Conservation (phyloP, 2,329 filamentous ascomycete species). For the Dactylellina haptotyla region DNA sequence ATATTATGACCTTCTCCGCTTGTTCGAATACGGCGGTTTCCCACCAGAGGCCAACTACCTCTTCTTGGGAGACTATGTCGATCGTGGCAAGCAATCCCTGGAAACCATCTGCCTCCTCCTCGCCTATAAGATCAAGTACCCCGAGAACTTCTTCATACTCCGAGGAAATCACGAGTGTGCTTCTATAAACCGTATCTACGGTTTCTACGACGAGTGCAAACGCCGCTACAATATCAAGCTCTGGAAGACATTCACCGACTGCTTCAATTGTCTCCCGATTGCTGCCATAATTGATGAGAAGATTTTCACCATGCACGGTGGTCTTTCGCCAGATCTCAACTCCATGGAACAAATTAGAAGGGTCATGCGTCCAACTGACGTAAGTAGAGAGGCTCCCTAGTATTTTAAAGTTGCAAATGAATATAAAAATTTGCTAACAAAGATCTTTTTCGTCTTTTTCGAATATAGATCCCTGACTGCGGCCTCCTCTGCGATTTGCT, state of each 20-base stretch:
- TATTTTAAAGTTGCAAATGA: conserved; percentile 56
- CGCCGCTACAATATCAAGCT: conserved; percentile 99
- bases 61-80: conserved; percentile 98
- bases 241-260: conserved; percentile 99
- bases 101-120: conserved; percentile 97
- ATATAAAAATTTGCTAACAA: too few species aligned
- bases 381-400: conserved; percentile 67
- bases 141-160: conserved; percentile 99
- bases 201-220: conserved; percentile 99
- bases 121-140: conserved; percentile 99
- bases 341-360: conserved; percentile 99
- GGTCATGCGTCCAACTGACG: conserved; percentile 98
- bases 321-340: conserved; percentile 94
- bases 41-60: conserved; percentile 99
- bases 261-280: conserved; percentile 98
- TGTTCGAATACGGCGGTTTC: conserved; percentile 98
- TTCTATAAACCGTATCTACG: conserved; percentile 98
- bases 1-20: conserved; percentile 95
- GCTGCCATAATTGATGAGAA: conserved; percentile 99
- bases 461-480: conserved; percentile 88
- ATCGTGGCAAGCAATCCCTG: conserved; percentile 97
- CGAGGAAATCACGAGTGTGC: conserved; percentile 99
- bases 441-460: conserved; percentile 55
- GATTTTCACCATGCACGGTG: conserved; percentile 99
- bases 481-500: conserved; percentile 96